phyloP scores from a whole-genome alignment of 768 basidiomycete species.

The Phylloporus rhodoxanthus region DNA sequence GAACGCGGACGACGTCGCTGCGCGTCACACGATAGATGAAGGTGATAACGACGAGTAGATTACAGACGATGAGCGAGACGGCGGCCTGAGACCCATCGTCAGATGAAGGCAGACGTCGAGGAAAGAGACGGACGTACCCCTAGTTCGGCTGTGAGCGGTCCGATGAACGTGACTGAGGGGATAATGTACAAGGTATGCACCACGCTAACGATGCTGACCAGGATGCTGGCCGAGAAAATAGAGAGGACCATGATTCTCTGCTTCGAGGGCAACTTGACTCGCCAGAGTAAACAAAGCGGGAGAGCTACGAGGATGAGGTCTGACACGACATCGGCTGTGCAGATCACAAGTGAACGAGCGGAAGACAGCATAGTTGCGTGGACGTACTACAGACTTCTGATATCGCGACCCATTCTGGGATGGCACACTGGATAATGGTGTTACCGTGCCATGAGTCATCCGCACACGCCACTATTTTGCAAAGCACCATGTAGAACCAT shows the following conservation, averaged over 20 bases:
- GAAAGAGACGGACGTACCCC: slow-evolving; percentile 34
- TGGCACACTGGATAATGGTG: slow-evolving; percentile 36
- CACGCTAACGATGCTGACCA: slow-evolving; percentile 40
- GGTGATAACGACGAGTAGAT: slow-evolving; percentile 36
- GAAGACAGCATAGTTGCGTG: background rate
- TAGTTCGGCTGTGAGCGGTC: slow-evolving; percentile 32
- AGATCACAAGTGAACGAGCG: background rate
- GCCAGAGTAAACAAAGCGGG: slow-evolving; percentile 41
- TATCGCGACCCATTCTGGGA: slow-evolving; percentile 43
- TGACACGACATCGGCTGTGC: slow-evolving; percentile 42
- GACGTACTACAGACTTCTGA: slow-evolving; percentile 49
- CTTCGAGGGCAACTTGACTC: slow-evolving; percentile 37
- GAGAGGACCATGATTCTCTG: slow-evolving; percentile 36
- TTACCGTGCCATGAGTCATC: slow-evolving; percentile 35
- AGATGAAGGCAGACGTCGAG: background rate
- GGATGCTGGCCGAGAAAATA: slow-evolving; percentile 50
- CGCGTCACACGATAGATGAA: slow-evolving; percentile 25
- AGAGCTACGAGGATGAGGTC: slow-evolving; percentile 42
- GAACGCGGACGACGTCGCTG: slow-evolving; percentile 6
- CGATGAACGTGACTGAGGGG: slow-evolving; percentile 12
- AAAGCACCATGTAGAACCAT: slow-evolving; percentile 15
- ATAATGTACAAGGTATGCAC: slow-evolving; percentile 42
- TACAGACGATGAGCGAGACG: slow-evolving; percentile 38
- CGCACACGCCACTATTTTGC: slow-evolving; percentile 38
- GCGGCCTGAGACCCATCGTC: slow-evolving; percentile 21